Evolutionary conservation across 352 stramenopile genomes (phyloP).

Genomic region (Phytopythium mirpurense): DNA sequence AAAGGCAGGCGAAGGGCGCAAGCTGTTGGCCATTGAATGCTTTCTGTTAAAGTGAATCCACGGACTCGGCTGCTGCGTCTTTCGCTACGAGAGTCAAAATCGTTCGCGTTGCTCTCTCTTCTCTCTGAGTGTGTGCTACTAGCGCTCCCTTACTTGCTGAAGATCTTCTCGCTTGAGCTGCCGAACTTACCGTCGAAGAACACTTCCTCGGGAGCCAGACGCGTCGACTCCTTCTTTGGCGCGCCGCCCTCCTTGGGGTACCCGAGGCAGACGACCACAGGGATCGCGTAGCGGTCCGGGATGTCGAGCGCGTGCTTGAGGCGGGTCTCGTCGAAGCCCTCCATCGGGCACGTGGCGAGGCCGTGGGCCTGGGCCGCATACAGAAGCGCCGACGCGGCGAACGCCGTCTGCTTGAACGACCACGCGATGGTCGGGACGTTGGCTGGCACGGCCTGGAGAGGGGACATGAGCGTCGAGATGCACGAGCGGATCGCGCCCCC

Average conservation of each 20-base stretch:
- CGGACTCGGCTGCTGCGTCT: no score
- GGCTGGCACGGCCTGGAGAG: slow-evolving; percentile 17
- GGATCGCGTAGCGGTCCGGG: slow-evolving; percentile 59
- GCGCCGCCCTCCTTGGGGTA: slow-evolving; percentile 30
- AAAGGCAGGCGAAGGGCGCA: no score
- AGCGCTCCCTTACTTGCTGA: slow-evolving; percentile 22
- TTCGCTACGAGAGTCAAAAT: neutral
- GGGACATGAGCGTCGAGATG: no score
- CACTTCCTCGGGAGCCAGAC: slow-evolving; percentile 55
- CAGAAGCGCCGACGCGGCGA: slow-evolving; percentile 58
- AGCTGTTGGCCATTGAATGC: no score
- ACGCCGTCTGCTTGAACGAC: slow-evolving; percentile 68
- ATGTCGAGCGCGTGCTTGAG: slow-evolving; percentile 53
- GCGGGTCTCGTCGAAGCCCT: slow-evolving; percentile 49
- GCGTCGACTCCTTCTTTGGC: slow-evolving; percentile 24
- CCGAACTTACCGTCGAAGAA: slow-evolving; percentile 88
- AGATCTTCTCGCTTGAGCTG: slow-evolving; percentile 49
- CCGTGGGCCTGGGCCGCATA: slow-evolving; percentile 55
- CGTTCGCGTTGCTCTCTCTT: no score
- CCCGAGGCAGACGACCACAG: slow-evolving; percentile 54
- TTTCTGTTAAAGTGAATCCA: no score
- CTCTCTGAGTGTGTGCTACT: no score
- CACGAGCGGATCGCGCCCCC: no score
- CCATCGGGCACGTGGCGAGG: slow-evolving; percentile 60
- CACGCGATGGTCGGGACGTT: slow-evolving; percentile 56